These are phyloP conservation scores for Xylaria sp. DNA, from an alignment of 2,329 filamentous ascomycete genomes.

Conservation along the genomic window DNA sequence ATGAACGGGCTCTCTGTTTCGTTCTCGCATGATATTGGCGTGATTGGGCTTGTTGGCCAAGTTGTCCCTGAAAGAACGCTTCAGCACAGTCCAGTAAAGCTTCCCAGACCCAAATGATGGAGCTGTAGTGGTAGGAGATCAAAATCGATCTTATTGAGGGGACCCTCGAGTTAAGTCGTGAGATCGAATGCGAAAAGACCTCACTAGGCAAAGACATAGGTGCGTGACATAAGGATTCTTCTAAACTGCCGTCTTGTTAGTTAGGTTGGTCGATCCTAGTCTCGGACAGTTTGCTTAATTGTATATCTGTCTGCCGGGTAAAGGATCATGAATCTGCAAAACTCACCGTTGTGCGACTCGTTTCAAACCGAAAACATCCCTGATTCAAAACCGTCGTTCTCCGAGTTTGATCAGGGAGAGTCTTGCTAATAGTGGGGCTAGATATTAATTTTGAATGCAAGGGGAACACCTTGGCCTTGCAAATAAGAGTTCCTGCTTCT, in stretches of 20 bases:
- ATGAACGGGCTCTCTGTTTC: conserved; percentile 18
- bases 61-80: conserved; percentile 9
- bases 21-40: conserved; percentile 21
- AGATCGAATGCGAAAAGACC: conserved; percentile 6
- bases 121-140: conserved; percentile 5
- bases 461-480: conserved; percentile 38
- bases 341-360: conserved; percentile 30
- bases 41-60: conserved; percentile 18
- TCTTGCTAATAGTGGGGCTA: conserved; percentile 42
- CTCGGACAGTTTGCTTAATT: background rate
- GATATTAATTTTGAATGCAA: conserved; percentile 40
- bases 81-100: conserved; percentile 13
- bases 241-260: background rate
- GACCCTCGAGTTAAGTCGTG: conserved; percentile 22
- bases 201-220: conserved; percentile 3
- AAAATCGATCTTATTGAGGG: conserved; percentile 11
- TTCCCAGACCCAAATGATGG: conserved; percentile 9
- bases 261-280: background rate
- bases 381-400: conserved; percentile 36
- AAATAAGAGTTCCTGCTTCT: conserved; percentile 36
- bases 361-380: conserved; percentile 38
- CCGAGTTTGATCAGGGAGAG: conserved; percentile 30
- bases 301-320: background rate
- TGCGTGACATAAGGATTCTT: conserved; percentile 19
- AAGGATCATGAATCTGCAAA: conserved; percentile 8